phyloP scores from a whole-genome alignment of 1,284 basidiomycete genomes.

The Ganoderma sinense region DNA sequence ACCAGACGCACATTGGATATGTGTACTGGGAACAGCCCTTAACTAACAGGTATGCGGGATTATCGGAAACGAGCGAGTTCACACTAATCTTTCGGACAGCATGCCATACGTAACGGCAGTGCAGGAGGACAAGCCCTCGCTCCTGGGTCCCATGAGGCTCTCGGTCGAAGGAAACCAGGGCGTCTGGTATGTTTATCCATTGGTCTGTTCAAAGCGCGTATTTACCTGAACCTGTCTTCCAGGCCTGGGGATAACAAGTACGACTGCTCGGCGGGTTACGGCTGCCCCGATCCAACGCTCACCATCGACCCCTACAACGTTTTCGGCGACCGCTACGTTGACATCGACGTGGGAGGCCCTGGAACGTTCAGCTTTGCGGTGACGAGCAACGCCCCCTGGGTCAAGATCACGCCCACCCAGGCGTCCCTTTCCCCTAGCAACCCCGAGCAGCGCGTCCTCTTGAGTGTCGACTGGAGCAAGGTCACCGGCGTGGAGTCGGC shows the following conservation, averaged over 20 bases:
- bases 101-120: slow-evolving; percentile 66
- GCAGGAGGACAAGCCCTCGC: slow-evolving; percentile 60
- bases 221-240: neutral
- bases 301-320: slow-evolving; percentile 63
- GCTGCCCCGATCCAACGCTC: slow-evolving; percentile 58
- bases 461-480: slow-evolving; percentile 67
- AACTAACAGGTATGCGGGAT: slow-evolving; percentile 57
- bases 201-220: neutral
- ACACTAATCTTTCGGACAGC: slow-evolving; percentile 37
- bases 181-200: slow-evolving; percentile 53
- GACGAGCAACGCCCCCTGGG: slow-evolving; percentile 59
- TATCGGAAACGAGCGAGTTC: neutral
- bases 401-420: slow-evolving; percentile 52
- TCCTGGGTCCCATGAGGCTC: slow-evolving; percentile 69
- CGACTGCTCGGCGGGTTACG: slow-evolving; percentile 58
- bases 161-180: slow-evolving; percentile 64
- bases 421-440: slow-evolving; percentile 58
- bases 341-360: slow-evolving; percentile 69
- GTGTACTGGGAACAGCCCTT: slow-evolving; percentile 78
- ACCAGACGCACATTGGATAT: too few relatives aligned
- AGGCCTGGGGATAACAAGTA: slow-evolving; percentile 70
- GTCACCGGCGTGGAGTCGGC: slow-evolving; percentile 53
- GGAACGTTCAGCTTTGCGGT: slow-evolving; percentile 63
- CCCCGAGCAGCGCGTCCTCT: slow-evolving; percentile 63
- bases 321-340: slow-evolving; percentile 60